Conservation (phyloP, 2,329 filamentous ascomycete species). For the Aspergillus aculeatinus region DNA sequence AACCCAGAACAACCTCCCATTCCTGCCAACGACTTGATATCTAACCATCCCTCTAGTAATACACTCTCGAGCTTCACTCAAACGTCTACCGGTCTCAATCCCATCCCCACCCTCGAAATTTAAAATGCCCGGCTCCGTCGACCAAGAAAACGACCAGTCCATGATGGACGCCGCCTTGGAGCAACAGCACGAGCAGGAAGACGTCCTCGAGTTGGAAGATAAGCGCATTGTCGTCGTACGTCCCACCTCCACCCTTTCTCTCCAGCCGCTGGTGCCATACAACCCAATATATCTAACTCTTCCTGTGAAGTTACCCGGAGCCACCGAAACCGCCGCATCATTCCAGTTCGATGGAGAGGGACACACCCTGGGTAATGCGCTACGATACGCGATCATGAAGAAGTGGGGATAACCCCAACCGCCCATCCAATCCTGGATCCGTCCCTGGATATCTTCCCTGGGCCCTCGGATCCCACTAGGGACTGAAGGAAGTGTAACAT, state of each 20-base stretch:
- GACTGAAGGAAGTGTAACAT: neutral
- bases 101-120: neutral
- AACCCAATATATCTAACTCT: neutral
- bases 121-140: constrained; percentile 41
- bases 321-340: constrained; percentile 80
- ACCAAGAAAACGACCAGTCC: constrained; percentile 42
- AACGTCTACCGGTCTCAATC: neutral
- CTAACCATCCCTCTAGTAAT: neutral
- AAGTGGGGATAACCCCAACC: constrained; percentile 60
- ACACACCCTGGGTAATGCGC: constrained; percentile 90
- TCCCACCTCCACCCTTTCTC: neutral
- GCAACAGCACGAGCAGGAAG: constrained; percentile 44
- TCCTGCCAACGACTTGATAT: neutral
- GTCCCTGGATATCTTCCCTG: neutral
- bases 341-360: constrained; percentile 94
- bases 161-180: constrained; percentile 40
- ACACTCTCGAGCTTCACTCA: neutral
- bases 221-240: constrained; percentile 65
- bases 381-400: constrained; percentile 97
- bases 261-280: neutral
- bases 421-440: neutral
- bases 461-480: neutral
- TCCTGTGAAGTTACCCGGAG: constrained; percentile 69
- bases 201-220: constrained; percentile 34
- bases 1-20: neutral